Evolutionary conservation across 169 alveolate genomes (phyloP), one percentile per base, ranked within the genome.

Genomic region (Plasmodium billcollinsi): DNA sequence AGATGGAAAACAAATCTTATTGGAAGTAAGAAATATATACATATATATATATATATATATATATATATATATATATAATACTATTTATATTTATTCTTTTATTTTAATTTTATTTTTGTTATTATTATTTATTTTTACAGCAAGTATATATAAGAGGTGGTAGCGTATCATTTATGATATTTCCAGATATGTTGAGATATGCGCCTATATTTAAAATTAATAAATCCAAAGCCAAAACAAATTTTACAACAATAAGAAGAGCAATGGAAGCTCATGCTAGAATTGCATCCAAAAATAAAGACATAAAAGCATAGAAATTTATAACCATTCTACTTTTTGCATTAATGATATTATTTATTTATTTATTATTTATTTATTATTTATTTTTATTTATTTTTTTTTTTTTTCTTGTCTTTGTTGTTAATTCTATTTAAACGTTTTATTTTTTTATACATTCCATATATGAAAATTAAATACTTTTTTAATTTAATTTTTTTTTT

Each of bases 111-210:
- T 3, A 54, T 54, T n/a, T 54, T 56, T 18, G 18, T 6, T 18
- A 9, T 52, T 63, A 49, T 45, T 18, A 74, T 14, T 67, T n/a
- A 0, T 72, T 65, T 54, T 65, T 93, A 43, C 94, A 94, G 96
- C 98, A 96, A 94, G 97, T 96, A 54, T 95, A 95, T 88, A 95
- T 95, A 70, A 95, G 99, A 93, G 99, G 99, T 65, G 96, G 98
- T 29, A 98, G 97, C 93, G 98, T 98, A 54, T 97, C 98, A 74
- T 98, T 98, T 92, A 96, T 97, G 88, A 97, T 99, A 18, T 97
- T 99, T 89, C 99, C 99, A 8, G 99, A 99, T 91, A 98, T 98
- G 99, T 96, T 99, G 12, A 97, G 99, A 89, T 99, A 98, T 92
- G 99, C 99, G 2, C 99, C 99, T 8, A 98, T 98, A 99, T 99